Base-by-base conservation (phyloP, 2,329 filamentous ascomycete genomes). In the Aspergillus glaucus region DNA sequence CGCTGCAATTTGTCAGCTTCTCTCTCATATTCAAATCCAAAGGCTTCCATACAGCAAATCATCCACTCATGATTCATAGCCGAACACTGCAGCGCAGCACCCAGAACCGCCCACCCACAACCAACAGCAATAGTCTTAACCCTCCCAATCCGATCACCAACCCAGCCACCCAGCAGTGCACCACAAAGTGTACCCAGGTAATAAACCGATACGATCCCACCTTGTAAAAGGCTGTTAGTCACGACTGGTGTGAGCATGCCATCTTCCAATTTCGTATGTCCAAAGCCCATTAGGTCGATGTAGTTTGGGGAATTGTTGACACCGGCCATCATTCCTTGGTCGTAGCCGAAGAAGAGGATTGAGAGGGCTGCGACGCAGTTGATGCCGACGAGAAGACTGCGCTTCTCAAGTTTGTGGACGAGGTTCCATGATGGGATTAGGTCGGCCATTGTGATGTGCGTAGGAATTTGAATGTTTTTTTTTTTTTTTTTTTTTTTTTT, bases 311-410 rank as follows among this genome's bases (percentile, higher is more conserved):
- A 75, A 43, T 79, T 82, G 65, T 87, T 86, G 10, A 87, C 82
- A 48, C 84, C 84, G 15, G 79, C 79, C 75, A 78, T 77, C 68
- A 78, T 72, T 28, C 72, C 71, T 51, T 75, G 71, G 44, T 75
- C 81, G 77, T 84, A 74, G 45, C 73, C 83, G 56, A 85, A 85
- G 72, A 86, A 85, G 64, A 86, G 82, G 53, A 85, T 86, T 12
- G 81, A 84, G 12, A 86, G 64, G 1, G 75, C 82, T 1, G 83
- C 82, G 12, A 86, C 70, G 43, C 75, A 76, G 62, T 85, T 85
- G 65, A 86, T 79, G 34, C 78, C 77, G 49, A 82, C 73, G 48
- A 84, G 75, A 51, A 85, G 73, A 39, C 67, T 64, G 15, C 71
- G 65, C 69, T 83, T 83, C 68, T 82, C 71, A 4, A 79, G 64